Evolutionary conservation across 2,329 filamentous ascomycete species (phyloP), one percentile per base, ranked within the genome.

Genomic region (Ophiosphaerella narmari): DNA sequence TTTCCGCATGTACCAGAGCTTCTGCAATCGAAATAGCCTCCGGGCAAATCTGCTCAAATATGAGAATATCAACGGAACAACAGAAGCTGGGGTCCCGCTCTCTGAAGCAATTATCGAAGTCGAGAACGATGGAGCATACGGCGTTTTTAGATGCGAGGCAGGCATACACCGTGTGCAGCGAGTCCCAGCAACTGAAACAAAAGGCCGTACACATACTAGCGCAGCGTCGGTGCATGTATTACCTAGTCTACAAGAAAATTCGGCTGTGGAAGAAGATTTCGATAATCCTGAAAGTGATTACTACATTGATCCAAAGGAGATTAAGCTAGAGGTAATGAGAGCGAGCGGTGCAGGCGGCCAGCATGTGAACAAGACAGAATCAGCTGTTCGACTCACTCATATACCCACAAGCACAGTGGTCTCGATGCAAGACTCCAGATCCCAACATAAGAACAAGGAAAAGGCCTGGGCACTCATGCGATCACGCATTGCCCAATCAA

Each of bases 331-430:
- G 70, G 90, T 91, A 53, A 96, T 97, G 92, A 84, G 92, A 13
- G 91, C 94, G 0, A 81, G 90, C 39, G 94, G 94, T 52, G 93
- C 94, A 0, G 94, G 94, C 29, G 94, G 94, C 1, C 94, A 99
- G 77, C 94, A 99, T 75, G 94, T 99, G 70, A 99, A 99, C 77
- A 97, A 93, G 73, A 99, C 94, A 0, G 94, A 99, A 77, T 96
- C 91, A 26, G 94, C 94, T 3, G 90, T 99, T 54, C 87, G 94
- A 8, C 80, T 99, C 65, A 97, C 92, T 2, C 94, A 99, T 77
- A 75, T 88, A 6, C 94, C 94, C 2, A 96, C 91, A 1, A 89
- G 89, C 38, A 94, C 86, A 0, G 85, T 90, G 2, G 92, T 97
- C 12, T 87, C 87, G 11, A 96, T 97, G 82, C 94, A 99, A 73